Evolutionary conservation across 2,329 filamentous ascomycete genomes (phyloP), one percentile per base, ranked within the genome.

Genomic region (Curvularia sp.): DNA sequence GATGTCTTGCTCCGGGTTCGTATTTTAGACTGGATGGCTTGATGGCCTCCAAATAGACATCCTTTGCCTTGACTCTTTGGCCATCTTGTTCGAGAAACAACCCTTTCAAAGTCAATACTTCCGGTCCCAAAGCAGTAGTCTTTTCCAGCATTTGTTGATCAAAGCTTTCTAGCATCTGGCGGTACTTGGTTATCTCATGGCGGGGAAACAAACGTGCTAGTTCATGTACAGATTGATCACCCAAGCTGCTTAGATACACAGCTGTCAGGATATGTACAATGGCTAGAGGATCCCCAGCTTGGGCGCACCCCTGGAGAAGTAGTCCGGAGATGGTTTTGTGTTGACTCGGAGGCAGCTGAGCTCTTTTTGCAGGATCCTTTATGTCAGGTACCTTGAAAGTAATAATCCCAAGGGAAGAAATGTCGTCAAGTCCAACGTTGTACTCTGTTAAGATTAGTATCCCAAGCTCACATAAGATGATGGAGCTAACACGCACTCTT

Each of bases 101-200:
- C 5, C 72, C 74, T 21, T 69, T 61, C 13, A 77, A 49, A 7
- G 69, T 72, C 49, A 74, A 66, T 3, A 68, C 72, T 21, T 73
- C 66, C 1, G 67, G 64, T 7, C 63, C 57, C 9, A 67, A 47
- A 19, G 49, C 30, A 23, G 63, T 55, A 13, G 61, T 43, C 27
- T 73, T 57, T 21, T 42, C 49, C 19, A 10, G 60, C 43, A 13
- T 63, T 56, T 25, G 55, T 36, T n/a, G 59, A 9, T 49, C 64
- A 5, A 76, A 57, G n/a, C 55, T 59, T 23, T 66, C 56, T 12
- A 76, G 59, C 0, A 59, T 55, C 10, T 60, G 55, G 13, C 55
- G 65, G 49, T 67, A 71, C 18, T 62, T 48, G 19, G 34, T n/a
- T 23, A 74, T 49, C 3, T 70, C 68, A 3, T 59, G 52, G 13